Percentiles rank a stretch among this genome's conserved stretches.
Evolutionary conservation across 257 asterid species (phyloP).

Genomic region (Fraxinus quadrangulata): DNA sequence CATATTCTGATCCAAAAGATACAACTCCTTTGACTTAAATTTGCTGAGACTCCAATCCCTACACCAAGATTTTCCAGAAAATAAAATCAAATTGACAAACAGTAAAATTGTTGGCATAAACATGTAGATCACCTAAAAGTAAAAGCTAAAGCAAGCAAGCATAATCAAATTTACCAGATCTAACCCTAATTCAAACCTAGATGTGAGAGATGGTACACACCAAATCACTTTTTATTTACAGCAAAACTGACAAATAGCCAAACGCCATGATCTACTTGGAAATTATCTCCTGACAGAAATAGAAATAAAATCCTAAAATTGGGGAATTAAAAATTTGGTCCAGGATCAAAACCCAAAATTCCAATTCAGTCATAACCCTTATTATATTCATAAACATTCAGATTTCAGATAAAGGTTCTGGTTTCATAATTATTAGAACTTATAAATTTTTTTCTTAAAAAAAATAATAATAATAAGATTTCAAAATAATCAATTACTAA

Average conservation of each 20-base stretch:
- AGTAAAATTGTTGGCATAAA: constrained; percentile 13
- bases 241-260: constrained; percentile 3
- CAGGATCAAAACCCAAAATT: neutral
- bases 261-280: constrained; percentile 1
- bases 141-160: constrained; percentile 23
- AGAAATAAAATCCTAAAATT: neutral
- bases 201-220: neutral
- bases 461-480: neutral
- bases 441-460: neutral
- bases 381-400: neutral
- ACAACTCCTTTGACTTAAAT: constrained; percentile 17
- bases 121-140: neutral
- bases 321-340: neutral
- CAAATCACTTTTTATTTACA: neutral
- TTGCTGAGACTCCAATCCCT: constrained; percentile 30
- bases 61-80: constrained; percentile 27
- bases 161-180: constrained; percentile 42
- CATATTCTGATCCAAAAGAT: constrained; percentile 38
- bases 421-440: neutral
- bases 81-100: neutral
- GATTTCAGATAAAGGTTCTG: neutral
- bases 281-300: neutral
- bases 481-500: neutral
- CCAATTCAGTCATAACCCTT: neutral
- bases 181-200: constrained; percentile 44